A percentile compares a stretch with the other conserved stretches of the same genome.
phyloP scores from a whole-genome alignment of 1,284 basidiomycete genomes.

The Fomitopsis betulina region DNA sequence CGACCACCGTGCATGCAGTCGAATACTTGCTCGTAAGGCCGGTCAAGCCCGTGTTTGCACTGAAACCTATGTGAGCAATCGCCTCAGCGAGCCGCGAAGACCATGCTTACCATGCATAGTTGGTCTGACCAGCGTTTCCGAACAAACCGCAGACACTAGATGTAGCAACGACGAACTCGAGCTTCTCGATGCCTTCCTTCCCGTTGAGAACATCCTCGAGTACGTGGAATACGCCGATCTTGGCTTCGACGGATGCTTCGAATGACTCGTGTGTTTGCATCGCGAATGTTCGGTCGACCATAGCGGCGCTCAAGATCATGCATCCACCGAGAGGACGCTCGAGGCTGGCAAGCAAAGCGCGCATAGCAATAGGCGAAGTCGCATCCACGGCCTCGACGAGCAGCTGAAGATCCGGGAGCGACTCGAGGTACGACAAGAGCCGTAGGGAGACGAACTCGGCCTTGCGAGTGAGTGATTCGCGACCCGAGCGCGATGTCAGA shows the following conservation, averaged over 20 bases:
- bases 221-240: conserved; percentile 26
- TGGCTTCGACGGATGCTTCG: conserved; percentile 24
- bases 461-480: conserved; percentile 14
- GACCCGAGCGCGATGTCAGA: conserved; percentile 35
- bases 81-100: not conserved
- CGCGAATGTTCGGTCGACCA: conserved; percentile 30
- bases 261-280: conserved; percentile 29
- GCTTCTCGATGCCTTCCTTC: conserved; percentile 14
- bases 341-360: conserved; percentile 18
- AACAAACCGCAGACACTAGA: conserved; percentile 32
- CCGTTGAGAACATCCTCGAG: conserved; percentile 14
- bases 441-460: conserved; percentile 21
- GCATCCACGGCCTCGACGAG: conserved; percentile 27
- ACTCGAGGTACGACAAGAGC: conserved; percentile 28
- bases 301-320: conserved; percentile 30
- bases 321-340: conserved; percentile 29
- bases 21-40: not conserved
- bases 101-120: conserved; percentile 30
- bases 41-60: conserved; percentile 29
- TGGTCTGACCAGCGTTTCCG: conserved; percentile 36
- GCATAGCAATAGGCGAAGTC: conserved; percentile 17
- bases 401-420: conserved; percentile 24
- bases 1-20: not conserved
- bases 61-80: conserved; percentile 8
- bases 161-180: conserved; percentile 36